Conservation (phyloP, 441 rosid species). For the Syzygium malaccense region DNA sequence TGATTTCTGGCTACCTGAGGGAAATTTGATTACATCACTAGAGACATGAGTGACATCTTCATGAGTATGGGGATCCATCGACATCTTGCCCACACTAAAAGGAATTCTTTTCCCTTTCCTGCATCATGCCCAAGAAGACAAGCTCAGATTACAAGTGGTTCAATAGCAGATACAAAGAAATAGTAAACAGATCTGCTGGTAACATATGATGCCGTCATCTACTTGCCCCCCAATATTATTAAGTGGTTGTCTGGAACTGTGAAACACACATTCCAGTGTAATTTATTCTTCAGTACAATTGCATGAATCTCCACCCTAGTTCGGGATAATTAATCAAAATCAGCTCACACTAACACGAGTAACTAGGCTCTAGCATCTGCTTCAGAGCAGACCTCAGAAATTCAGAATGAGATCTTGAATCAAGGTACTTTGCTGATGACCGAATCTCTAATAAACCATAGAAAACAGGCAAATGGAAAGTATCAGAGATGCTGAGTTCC, state of each 20-base stretch:
- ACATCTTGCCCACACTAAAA: background rate
- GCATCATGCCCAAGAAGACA: background rate
- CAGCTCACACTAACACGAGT: background rate
- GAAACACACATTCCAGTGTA: background rate
- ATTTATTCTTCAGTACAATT: background rate
- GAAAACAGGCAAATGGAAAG: background rate
- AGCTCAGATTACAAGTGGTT: background rate
- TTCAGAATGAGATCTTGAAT: background rate
- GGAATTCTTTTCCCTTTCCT: background rate
- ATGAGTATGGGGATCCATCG: background rate
- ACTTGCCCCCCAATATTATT: background rate
- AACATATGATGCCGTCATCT: background rate
- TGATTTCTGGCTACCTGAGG: background rate
- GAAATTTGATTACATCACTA: background rate
- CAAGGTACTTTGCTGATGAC: background rate
- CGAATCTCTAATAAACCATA: background rate
- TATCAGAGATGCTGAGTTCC: background rate
- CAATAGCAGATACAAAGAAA: background rate
- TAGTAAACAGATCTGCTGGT: background rate
- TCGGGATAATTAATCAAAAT: background rate
- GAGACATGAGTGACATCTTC: background rate
- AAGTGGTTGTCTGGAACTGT: background rate
- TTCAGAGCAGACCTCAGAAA: background rate
- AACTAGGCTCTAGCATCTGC: background rate
- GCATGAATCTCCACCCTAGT: background rate